phyloP scores from a whole-genome alignment of 306 rosid species.

The Casuarina equisetifolia region DNA sequence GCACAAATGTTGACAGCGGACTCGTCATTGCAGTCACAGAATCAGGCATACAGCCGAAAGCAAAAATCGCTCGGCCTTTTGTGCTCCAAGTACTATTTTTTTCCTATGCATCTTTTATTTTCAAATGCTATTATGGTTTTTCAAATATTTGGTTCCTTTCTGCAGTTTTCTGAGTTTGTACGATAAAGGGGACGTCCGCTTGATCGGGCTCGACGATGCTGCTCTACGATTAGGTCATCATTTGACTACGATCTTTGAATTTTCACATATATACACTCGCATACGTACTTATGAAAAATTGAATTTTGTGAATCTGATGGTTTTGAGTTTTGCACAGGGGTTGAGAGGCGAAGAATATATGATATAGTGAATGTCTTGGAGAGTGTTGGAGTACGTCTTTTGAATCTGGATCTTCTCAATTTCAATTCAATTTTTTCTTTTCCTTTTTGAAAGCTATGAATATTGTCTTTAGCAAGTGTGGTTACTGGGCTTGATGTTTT shows the following conservation, averaged over 20 bases:
- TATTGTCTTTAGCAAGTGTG: background rate
- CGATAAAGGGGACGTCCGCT: conserved; percentile 57
- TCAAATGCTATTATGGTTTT: background rate
- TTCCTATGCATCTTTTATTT: background rate
- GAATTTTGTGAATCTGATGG: background rate
- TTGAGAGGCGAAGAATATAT: conserved; percentile 89
- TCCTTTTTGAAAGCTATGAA: too few relatives aligned
- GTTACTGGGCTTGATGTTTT: background rate
- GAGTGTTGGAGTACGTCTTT: conserved; percentile 68
- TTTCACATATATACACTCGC: background rate
- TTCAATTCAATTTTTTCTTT: background rate
- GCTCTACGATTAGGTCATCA: conserved; percentile 66
- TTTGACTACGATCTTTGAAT: background rate
- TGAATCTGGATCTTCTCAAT: background rate
- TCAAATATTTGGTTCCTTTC: background rate
- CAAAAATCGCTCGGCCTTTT: conserved; percentile 81
- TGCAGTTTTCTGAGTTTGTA: conserved; percentile 73
- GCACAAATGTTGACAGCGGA: conserved; percentile 3
- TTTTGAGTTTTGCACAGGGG: conserved; percentile 50
- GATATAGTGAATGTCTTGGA: conserved; percentile 91
- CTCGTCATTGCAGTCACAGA: conserved; percentile 45
- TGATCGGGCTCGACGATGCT: conserved; percentile 90
- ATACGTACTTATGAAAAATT: background rate
- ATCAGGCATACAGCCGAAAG: conserved; percentile 52
- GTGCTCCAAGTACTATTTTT: conserved; percentile 68